phyloP scores from a whole-genome alignment of 73 alveolate genomes.

The Strombidium stylifer region DNA sequence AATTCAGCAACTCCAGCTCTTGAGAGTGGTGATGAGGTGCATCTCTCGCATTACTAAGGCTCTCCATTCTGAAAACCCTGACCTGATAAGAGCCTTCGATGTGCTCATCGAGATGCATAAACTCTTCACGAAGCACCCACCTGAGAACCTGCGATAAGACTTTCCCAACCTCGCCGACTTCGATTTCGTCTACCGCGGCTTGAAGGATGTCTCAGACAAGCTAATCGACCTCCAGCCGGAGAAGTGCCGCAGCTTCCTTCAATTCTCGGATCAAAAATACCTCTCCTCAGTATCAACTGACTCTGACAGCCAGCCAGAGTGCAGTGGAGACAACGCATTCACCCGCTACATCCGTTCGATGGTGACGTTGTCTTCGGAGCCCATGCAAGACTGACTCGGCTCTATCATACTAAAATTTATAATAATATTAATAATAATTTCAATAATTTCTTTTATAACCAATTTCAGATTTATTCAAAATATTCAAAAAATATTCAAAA shows the following conservation, averaged over 20 bases:
- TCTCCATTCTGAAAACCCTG: slow-evolving; percentile 47
- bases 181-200: slow-evolving; percentile 31
- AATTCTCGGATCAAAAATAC: too few species aligned
- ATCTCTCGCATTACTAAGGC: slow-evolving; percentile 30
- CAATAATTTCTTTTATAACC: too few species aligned
- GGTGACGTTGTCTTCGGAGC: slow-evolving; percentile 14
- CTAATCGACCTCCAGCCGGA: slow-evolving; percentile 53
- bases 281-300: too few species aligned
- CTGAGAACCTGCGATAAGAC: slow-evolving; percentile 47
- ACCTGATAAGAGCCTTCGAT: slow-evolving; percentile 50
- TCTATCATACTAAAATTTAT: too few species aligned
- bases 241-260: slow-evolving; percentile 33
- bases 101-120: slow-evolving; percentile 57
- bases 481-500: too few species aligned
- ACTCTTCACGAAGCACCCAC: slow-evolving; percentile 53
- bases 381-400: too few species aligned
- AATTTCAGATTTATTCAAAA: too few species aligned
- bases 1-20: slow-evolving; percentile 27
- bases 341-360: slow-evolving; percentile 15
- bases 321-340: slow-evolving; percentile 20
- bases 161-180: slow-evolving; percentile 49
- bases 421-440: too few species aligned
- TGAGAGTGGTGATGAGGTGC: slow-evolving; percentile 43
- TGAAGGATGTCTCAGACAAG: slow-evolving; percentile 45
- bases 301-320: not conserved